Conservation (phyloP, 257 asterid genomes). For the Fraxinus quadrangulata region DNA sequence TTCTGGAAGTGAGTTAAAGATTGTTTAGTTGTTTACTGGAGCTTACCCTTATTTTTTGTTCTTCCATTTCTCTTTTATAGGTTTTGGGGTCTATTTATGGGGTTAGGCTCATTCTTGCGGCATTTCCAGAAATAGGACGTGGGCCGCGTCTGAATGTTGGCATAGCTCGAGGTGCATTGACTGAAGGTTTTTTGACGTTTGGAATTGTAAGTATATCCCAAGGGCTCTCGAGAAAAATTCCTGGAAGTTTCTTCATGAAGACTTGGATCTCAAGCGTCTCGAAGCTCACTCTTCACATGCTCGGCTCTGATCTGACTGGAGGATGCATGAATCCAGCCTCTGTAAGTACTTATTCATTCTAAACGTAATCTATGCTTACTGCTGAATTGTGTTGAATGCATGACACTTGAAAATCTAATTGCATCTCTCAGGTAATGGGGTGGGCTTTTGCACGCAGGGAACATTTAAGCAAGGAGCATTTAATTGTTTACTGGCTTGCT, state of each 20-base stretch:
- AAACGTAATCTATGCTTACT: neutral
- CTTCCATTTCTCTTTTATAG: conserved; percentile 32
- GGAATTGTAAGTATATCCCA: conserved; percentile 60
- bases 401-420: neutral
- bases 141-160: conserved; percentile 71
- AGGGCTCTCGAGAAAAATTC: conserved; percentile 47
- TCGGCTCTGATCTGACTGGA: conserved; percentile 89
- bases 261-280: conserved; percentile 89
- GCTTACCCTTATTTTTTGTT: conserved; percentile 10
- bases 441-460: conserved; percentile 91
- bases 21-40: conserved; percentile 5
- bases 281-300: conserved; percentile 76
- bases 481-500: conserved; percentile 87
- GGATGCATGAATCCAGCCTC: conserved; percentile 99
- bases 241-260: conserved; percentile 59
- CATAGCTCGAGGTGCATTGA: conserved; percentile 75
- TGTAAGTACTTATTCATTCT: conserved; percentile 43
- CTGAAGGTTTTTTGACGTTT: conserved; percentile 77
- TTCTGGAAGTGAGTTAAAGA: neutral
- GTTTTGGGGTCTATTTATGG: conserved; percentile 77
- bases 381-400: neutral
- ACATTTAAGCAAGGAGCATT: conserved; percentile 73
- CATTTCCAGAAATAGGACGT: conserved; percentile 62
- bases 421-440: conserved; percentile 69
- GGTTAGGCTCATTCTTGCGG: conserved; percentile 55